Conservation (phyloP, 2,329 filamentous ascomycete genomes). For the Aureobasidium zeae region DNA sequence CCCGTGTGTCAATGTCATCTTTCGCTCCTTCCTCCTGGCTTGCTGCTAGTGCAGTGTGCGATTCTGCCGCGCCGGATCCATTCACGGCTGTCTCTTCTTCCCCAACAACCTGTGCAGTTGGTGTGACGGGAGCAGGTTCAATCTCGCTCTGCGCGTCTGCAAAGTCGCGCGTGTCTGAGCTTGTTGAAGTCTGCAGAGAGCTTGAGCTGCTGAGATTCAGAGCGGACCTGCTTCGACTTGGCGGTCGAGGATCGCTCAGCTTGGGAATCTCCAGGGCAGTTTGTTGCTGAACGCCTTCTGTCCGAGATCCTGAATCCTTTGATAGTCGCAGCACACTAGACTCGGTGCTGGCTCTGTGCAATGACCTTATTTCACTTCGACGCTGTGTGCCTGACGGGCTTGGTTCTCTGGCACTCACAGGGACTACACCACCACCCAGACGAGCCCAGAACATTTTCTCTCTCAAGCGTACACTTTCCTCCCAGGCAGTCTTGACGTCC, state of each 20-base stretch:
- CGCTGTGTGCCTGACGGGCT: constrained; percentile 4
- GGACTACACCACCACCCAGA: constrained; percentile 83
- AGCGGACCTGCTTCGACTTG: not conserved
- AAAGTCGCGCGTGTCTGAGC: constrained; percentile 11
- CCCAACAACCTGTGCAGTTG: not conserved
- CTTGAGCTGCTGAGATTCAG: not conserved
- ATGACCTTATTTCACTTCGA: not conserved
- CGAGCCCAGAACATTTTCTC: constrained; percentile 98
- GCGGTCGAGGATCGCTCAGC: not conserved
- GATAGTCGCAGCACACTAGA: constrained; percentile 2
- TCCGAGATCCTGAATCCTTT: not conserved
- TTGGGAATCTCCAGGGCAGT: constrained; percentile 7
- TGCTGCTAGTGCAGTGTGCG: not conserved
- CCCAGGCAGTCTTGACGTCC: constrained; percentile 82
- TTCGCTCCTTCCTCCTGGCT: not conserved
- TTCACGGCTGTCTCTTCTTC: not conserved
- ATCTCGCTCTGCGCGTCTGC: constrained; percentile 1
- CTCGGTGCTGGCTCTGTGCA: constrained; percentile 3
- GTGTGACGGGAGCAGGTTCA: not conserved
- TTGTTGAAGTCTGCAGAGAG: not conserved
- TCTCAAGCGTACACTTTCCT: constrained; percentile 78
- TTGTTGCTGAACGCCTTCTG: not conserved
- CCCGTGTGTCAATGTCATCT: not conserved
- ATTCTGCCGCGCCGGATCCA: not conserved
- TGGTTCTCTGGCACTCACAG: constrained; percentile 28